A percentile compares a stretch with the other conserved stretches of the same genome.
These are phyloP conservation scores for Vitis amurensis DNA, from an alignment of 164 flowering plant species.

Conservation along the genomic window DNA sequence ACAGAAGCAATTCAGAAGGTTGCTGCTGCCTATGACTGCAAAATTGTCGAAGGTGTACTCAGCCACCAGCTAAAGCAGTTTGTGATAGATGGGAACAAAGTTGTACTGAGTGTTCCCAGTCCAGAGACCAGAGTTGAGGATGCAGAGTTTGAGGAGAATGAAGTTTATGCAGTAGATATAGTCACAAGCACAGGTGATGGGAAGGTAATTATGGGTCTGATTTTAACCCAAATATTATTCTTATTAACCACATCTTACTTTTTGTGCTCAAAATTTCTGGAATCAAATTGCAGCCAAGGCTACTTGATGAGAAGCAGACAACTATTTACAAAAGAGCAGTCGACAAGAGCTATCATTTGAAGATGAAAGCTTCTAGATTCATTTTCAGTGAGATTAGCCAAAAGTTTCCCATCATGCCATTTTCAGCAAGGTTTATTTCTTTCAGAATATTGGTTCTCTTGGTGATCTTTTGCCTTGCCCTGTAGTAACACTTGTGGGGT, in stretches of 20 bases:
- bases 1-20: constrained; percentile 97
- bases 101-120: constrained; percentile 61
- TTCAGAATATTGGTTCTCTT: not conserved
- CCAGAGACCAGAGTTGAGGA: constrained; percentile 93
- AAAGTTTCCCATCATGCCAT: constrained; percentile 93
- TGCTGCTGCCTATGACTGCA: constrained; percentile 97
- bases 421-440: constrained; percentile 67
- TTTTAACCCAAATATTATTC: not conserved
- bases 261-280: not conserved
- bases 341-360: constrained; percentile 85
- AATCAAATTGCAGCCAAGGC: constrained; percentile 66
- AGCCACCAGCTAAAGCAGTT: constrained; percentile 89
- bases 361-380: constrained; percentile 95
- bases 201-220: constrained; percentile 48
- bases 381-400: constrained; percentile 91
- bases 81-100: constrained; percentile 97
- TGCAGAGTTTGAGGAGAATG: constrained; percentile 95
- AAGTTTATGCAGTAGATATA: constrained; percentile 86
- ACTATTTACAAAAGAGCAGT: constrained; percentile 93
- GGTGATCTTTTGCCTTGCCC: not conserved
- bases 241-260: not conserved
- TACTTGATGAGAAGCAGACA: constrained; percentile 91
- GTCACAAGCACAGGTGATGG: constrained; percentile 98
- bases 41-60: constrained; percentile 92
- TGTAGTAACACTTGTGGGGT: not conserved